Conservation (phyloP, 1,284 basidiomycete species). For the Anthracocystis panici-leucophaei region DNA sequence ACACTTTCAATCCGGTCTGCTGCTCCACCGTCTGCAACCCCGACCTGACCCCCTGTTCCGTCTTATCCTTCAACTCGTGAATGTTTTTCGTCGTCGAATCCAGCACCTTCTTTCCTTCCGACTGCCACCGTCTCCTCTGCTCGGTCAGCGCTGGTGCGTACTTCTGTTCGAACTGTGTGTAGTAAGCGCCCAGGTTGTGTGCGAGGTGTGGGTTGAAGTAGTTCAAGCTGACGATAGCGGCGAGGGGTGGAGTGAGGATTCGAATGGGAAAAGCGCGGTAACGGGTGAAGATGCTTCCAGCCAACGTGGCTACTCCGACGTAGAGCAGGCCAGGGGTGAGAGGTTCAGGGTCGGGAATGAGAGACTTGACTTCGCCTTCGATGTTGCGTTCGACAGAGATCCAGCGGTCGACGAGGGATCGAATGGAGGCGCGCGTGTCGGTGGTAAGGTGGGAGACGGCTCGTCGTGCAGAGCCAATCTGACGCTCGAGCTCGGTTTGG, state of each 20-base stretch:
- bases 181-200: constrained; percentile 58
- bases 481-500: constrained; percentile 62
- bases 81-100: constrained; percentile 36
- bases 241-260: constrained; percentile 62
- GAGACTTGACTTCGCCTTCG: constrained; percentile 78
- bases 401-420: constrained; percentile 51
- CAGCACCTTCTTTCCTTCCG: constrained; percentile 8
- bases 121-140: constrained; percentile 33
- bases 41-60: constrained; percentile 33
- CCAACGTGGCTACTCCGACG: constrained; percentile 85
- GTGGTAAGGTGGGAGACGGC: constrained; percentile 40
- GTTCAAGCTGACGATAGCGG: constrained; percentile 58
- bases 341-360: constrained; percentile 81
- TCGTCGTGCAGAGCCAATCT: constrained; percentile 54
- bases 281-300: constrained; percentile 85
- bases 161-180: constrained; percentile 51
- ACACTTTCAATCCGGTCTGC: constrained; percentile 57
- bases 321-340: constrained; percentile 79
- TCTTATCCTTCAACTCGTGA: constrained; percentile 35
- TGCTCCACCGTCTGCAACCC: constrained; percentile 58
- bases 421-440: constrained; percentile 36
- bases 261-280: constrained; percentile 74
- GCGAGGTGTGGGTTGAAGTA: constrained; percentile 68
- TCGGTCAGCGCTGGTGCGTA: constrained; percentile 50
- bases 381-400: constrained; percentile 62